Percentiles rank a stretch among this genome's conserved stretches.
Conservation (phyloP, 192 early-diverging fungal species). For the Podila horticola region DNA sequence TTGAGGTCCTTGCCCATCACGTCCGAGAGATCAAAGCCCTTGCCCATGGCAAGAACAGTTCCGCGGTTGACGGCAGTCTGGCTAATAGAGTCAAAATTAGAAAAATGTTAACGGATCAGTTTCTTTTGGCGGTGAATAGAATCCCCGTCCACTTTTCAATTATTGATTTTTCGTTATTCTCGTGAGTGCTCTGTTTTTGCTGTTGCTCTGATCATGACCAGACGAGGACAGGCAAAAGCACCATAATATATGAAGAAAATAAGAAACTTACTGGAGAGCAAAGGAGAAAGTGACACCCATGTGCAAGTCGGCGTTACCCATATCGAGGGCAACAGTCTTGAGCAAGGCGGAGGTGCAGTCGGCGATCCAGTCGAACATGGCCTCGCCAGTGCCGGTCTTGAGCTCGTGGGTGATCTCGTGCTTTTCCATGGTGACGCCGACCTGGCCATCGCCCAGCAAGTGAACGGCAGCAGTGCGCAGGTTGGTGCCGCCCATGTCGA, state of each 20-base stretch:
- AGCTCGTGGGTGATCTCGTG: conserved; percentile 79
- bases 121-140: too few species aligned
- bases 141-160: too few species aligned
- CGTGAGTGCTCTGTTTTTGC: too few species aligned
- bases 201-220: background rate
- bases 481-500: conserved; percentile 97
- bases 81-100: conserved; percentile 29
- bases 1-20: conserved; percentile 88
- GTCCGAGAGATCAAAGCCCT: conserved; percentile 85
- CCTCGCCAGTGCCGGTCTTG: conserved; percentile 76
- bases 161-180: too few species aligned
- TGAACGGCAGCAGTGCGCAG: conserved; percentile 88
- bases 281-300: conserved; percentile 90
- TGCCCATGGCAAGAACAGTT: conserved; percentile 70
- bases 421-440: conserved; percentile 78
- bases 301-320: conserved; percentile 64
- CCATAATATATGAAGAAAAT: background rate
- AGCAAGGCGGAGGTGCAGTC: conserved; percentile 67
- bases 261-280: conserved; percentile 74
- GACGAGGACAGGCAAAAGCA: background rate
- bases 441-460: conserved; percentile 78
- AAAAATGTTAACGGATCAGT: background rate
- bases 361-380: conserved; percentile 89
- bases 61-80: conserved; percentile 65
- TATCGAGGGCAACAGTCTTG: conserved; percentile 48